These are phyloP conservation scores for Corynascus novoguineensis DNA, from an alignment of 495 filamentous ascomycete species.

Conservation along the genomic window DNA sequence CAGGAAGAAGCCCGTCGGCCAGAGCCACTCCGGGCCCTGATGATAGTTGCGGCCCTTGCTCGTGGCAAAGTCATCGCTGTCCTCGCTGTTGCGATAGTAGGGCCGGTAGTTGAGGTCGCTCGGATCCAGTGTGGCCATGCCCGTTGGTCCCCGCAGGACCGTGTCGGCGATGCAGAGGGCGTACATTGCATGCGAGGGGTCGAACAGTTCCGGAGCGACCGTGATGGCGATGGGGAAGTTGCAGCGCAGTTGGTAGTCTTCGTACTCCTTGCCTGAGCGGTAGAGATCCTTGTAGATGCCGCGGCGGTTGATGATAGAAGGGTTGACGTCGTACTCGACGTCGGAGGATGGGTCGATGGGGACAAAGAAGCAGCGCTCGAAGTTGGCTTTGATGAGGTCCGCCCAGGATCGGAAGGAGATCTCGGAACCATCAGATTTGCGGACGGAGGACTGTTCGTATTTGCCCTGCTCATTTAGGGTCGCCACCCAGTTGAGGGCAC, in stretches of 20 bases:
- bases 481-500: conserved; percentile 74
- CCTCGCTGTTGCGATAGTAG: conserved; percentile 91
- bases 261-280: conserved; percentile 84
- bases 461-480: conserved; percentile 57
- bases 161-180: conserved; percentile 75
- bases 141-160: conserved; percentile 75
- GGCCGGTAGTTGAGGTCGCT: conserved; percentile 86
- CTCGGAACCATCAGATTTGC: conserved; percentile 48
- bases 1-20: conserved; percentile 93
- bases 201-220: conserved; percentile 84
- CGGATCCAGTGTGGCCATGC: conserved; percentile 95
- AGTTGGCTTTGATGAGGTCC: conserved; percentile 70
- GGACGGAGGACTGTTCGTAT: conserved; percentile 69
- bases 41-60: conserved; percentile 96
- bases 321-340: conserved; percentile 69
- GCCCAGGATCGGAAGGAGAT: conserved; percentile 82
- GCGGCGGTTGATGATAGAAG: conserved; percentile 71
- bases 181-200: conserved; percentile 63
- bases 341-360: conserved; percentile 66
- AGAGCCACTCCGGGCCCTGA: conserved; percentile 98
- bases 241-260: conserved; percentile 92
- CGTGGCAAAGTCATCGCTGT: conserved; percentile 80
- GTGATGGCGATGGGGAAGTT: conserved; percentile 97
- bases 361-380: conserved; percentile 86
- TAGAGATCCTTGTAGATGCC: conserved; percentile 99